Base-by-base conservation (phyloP, 2,329 filamentous ascomycete species). In the Colletotrichum gloeosporioides region DNA sequence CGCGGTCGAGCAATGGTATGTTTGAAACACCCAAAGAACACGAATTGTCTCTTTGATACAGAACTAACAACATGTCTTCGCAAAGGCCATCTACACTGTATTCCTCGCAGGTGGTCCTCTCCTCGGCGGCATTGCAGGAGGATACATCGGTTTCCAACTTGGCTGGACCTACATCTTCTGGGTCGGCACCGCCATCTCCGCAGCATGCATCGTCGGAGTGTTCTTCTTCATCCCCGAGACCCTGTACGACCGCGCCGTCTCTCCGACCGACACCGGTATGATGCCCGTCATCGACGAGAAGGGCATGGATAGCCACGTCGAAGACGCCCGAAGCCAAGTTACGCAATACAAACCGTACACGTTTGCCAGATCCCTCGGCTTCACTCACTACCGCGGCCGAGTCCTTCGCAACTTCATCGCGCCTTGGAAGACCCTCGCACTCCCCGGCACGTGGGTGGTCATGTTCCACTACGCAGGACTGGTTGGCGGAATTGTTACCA, bases 401-500 rank as follows among this genome's bases (percentile, higher is more conserved):
- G 44, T 80, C 1, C 4, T 71, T 7, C 69, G 76, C 39, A 79
- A 81, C 8, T 80, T 83, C 63, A 25, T 75, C 12, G 80, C 81
- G 32, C 82, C 82, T 3, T 82, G 82, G 79, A 72, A 63, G 5
- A 83, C 82, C 0, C 79, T 84, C 8, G 70, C 66, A 1, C 79
- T 86, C 0, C 85, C 84, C 0, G 82, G 82, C 0, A 82, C 82
- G 0, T 85, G 83, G 84, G 78, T 86, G 0, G 82, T 84, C 2
- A 86, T 83, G 80, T 73, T 85, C 4, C 84, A 85, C 65, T 86
- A 85, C 34, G 83, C 83, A 12, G 83, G 83, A 0, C 78, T 86
- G 0, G 83, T 86, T 0, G 85, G 84, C 4, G 82, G 81, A 4
- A 80, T 83, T 4, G 81, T 84, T 2, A 82, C 84, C 1, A 82